Base-by-base conservation (phyloP, 1,139 yeast species). In the Taphrina betulina region DNA sequence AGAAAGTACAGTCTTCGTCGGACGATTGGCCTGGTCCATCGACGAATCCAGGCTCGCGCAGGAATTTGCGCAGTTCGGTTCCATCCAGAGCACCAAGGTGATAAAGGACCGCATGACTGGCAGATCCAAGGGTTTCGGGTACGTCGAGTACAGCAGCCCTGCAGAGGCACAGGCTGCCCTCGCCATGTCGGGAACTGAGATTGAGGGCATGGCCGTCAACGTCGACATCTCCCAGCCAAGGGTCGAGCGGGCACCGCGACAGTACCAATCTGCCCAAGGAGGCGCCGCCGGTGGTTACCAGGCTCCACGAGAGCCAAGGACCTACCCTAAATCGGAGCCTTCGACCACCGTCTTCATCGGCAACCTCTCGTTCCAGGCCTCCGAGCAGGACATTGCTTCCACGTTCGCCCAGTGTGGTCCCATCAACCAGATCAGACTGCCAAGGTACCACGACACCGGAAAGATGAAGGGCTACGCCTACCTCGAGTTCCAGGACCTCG, bases 181-280 rank as follows among this genome's bases (percentile, higher is more conserved):
- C 62, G 46, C 54, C 16, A 79, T 78, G 81, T 95, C 89, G 75
- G 97, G 96, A 68, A 81, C 78, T 69, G 97, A 90, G 75, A 83
- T 92, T 65, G 97, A 92, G 67, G 97, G 98, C 66, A 85, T 97
- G 79, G 87, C 95, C 71, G 79, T 92, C 70, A 90, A 90, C 78
- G 79, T 89, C 70, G 98, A 92, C 72, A 75, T 89, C 78, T 88
- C 97, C 41, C 84, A 86, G 62, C 80, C 90, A 61, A 85, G 84
- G 73, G 96, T 95, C 67, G 58, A 55, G 26, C 50, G 61, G 40
- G 61, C 61, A 35, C 73, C 77, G 14, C 36, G 48, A 43, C 48
- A 43, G 16, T 43, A 43, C 28, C 54, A 50, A 35, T 29, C 45
- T 10, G 22, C 44, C 20, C n/a, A n/a, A n/a, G 41, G 34, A 10